Evolutionary conservation across 106 monocot species (phyloP), one percentile per base, ranked within the genome.

Genomic region (Xerophyta viscosa): DNA sequence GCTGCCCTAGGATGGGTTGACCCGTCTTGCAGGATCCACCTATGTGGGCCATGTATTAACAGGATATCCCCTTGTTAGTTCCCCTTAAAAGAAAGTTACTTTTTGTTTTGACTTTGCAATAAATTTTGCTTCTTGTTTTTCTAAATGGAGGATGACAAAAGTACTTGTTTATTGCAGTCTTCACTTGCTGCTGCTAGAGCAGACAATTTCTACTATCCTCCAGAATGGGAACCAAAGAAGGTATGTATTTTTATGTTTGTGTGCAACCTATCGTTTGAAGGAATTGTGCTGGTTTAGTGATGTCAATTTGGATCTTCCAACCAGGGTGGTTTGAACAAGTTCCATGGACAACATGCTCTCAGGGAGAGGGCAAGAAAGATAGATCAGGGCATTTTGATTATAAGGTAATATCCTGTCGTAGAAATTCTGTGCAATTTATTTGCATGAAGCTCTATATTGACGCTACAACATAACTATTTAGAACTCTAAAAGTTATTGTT

Each of bases 161-260:
- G n/a, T n/a, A n/a, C n/a, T n/a, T n/a, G n/a, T 31, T 42, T 60
- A 55, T 42, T 73, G 18, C 73, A 96, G 88, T 96, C 94, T 69
- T 85, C 94, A 2, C 94, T 96, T 56, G 94, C 94, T 6, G 94
- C 94, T 48, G 94, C 94, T 31, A 78, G 94, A 72, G 94, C 88
- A 19, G 94, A 96, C 68, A 96, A 96, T 58, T 96, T 96, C 52
- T 96, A 96, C 46, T 96, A 96, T 61, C 94, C 94, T n/a, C 94
- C 94, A 48, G 94, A 96, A 89, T 96, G 88, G 94, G 75, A 65
- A 46, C 94, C 94, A 1, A 96, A 96, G 50, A 78, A 89, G 84
- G 92, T 92, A 58, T 19, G 4, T 55, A 30, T 20, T 31, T 20
- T 17, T 20, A 33, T 10, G 41, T 31, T 3, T 13, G 20, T 53